A percentile compares a stretch with the other conserved stretches of the same genome.
Evolutionary conservation across 176 grass and related monocot genomes (phyloP).

Genomic region (Carex cristatella): DNA sequence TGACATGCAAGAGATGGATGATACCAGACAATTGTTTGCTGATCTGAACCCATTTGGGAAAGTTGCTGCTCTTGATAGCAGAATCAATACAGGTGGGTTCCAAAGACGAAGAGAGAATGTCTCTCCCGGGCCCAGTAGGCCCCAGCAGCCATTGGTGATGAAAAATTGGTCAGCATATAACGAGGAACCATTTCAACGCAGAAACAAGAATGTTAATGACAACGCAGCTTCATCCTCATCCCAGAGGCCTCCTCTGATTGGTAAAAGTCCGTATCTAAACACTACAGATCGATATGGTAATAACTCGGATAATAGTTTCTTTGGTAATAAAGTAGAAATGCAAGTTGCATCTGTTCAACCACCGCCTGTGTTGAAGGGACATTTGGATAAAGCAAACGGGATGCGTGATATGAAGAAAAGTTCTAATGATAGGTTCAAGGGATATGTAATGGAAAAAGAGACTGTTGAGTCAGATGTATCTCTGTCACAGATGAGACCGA

Average conservation of each 20-base stretch:
- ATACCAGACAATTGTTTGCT: slow-evolving; percentile 81
- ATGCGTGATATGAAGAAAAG: slow-evolving; percentile 48
- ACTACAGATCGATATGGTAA: slow-evolving; percentile 44
- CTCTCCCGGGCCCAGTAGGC: slow-evolving; percentile 49
- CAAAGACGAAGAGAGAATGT: slow-evolving; percentile 75
- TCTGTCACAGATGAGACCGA: slow-evolving; percentile 39
- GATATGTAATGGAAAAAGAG: slow-evolving; percentile 31
- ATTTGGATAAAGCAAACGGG: slow-evolving; percentile 36
- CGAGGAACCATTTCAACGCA: slow-evolving; percentile 52
- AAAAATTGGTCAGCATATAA: slow-evolving; percentile 97
- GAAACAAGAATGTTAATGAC: slow-evolving; percentile 66
- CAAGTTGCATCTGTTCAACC: slow-evolving; percentile 10
- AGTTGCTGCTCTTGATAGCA: slow-evolving; percentile 21
- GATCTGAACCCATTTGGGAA: slow-evolving; percentile 81
- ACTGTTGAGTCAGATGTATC: slow-evolving; percentile 40
- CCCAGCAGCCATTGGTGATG: slow-evolving; percentile 79
- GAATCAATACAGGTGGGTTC: slow-evolving; percentile 46
- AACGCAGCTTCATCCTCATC: slow-evolving; percentile 53
- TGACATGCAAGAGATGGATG: slow-evolving; percentile 43
- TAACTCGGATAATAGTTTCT: slow-evolving; percentile 40
- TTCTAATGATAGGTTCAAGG: slow-evolving; percentile 62
- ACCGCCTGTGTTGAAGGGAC: slow-evolving; percentile 24
- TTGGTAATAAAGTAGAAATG: slow-evolving; percentile 40
- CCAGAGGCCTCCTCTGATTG: slow-evolving; percentile 43
- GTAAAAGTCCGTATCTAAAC: slow-evolving; percentile 61